Evolutionary conservation across 2,329 filamentous ascomycete species (phyloP).

Genomic region (Fusarium pininemorale): DNA sequence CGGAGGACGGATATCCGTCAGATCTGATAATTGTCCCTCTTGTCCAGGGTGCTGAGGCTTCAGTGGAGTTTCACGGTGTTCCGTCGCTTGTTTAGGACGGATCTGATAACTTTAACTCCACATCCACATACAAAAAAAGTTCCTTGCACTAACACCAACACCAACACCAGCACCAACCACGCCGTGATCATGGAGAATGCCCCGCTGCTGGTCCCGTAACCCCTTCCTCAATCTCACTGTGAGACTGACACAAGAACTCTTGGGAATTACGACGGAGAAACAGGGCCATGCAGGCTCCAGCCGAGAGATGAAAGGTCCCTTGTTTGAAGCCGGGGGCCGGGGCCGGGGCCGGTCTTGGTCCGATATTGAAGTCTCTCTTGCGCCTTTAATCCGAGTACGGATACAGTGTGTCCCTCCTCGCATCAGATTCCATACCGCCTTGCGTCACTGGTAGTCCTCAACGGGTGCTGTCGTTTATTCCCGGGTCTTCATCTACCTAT

Average conservation of each 20-base stretch:
- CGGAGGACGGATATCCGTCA: not conserved
- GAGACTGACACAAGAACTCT: not conserved
- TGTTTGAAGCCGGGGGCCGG: not conserved
- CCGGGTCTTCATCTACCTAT: conserved; percentile 3
- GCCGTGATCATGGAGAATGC: conserved; percentile 25
- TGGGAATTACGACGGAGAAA: conserved; percentile 18
- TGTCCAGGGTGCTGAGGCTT: not conserved
- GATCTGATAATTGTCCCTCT: conserved; percentile 13
- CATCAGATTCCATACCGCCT: not conserved
- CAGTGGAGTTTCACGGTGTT: not conserved
- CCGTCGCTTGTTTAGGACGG: conserved; percentile 20
- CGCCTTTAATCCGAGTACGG: not conserved
- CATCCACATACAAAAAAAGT: conserved; percentile 23
- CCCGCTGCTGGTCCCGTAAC: conserved; percentile 28
- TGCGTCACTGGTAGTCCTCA: conserved; percentile 13
- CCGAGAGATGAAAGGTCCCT: conserved; percentile 1
- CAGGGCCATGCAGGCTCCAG: conserved; percentile 1
- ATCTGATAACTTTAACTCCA: conserved; percentile 48
- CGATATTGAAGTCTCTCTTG: conserved; percentile 22
- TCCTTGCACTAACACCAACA: conserved; percentile 16
- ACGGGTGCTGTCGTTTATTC: conserved; percentile 9
- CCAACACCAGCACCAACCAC: not conserved
- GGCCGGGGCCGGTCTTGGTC: conserved; percentile 11
- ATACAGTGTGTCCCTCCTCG: conserved; percentile 14
- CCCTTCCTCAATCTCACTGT: not conserved